phyloP scores from a whole-genome alignment of 2,329 filamentous ascomycete species.

The Pseudocercospora crystallina region DNA sequence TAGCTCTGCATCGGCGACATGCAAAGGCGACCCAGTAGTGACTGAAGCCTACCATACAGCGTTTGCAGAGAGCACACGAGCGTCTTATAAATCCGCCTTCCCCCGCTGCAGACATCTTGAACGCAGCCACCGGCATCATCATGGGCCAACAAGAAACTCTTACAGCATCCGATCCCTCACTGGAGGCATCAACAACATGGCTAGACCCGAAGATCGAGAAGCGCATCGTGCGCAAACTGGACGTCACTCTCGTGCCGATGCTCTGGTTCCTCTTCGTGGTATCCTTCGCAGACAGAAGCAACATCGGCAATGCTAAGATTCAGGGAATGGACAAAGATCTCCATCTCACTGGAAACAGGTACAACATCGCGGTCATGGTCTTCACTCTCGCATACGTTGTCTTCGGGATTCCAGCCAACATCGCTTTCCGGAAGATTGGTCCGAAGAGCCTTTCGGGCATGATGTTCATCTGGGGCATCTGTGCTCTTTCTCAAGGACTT shows the following conservation, averaged over 20 bases:
- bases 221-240: slow-evolving; percentile 18
- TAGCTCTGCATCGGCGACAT: too few species aligned
- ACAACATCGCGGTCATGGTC: slow-evolving; percentile 36
- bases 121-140: too few species aligned
- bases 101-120: too few species aligned
- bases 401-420: slow-evolving; percentile 37
- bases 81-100: too few species aligned
- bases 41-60: too few species aligned
- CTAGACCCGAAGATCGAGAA: slow-evolving; percentile 38
- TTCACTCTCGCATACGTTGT: slow-evolving; percentile 39
- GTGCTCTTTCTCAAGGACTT: slow-evolving; percentile 38
- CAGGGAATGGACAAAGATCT: slow-evolving; percentile 23
- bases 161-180: not conserved
- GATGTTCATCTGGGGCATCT: slow-evolving; percentile 42
- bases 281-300: slow-evolving; percentile 33
- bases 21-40: too few species aligned
- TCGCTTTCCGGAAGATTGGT: slow-evolving; percentile 35
- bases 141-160: too few species aligned
- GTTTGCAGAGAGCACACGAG: too few species aligned
- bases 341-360: slow-evolving; percentile 24
- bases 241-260: slow-evolving; percentile 36
- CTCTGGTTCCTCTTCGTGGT: slow-evolving; percentile 40
- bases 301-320: slow-evolving; percentile 34
- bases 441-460: slow-evolving; percentile 38
- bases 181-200: not conserved